Conservation (phyloP, 2,329 filamentous ascomycete genomes). For the Gyromitra esculenta region DNA sequence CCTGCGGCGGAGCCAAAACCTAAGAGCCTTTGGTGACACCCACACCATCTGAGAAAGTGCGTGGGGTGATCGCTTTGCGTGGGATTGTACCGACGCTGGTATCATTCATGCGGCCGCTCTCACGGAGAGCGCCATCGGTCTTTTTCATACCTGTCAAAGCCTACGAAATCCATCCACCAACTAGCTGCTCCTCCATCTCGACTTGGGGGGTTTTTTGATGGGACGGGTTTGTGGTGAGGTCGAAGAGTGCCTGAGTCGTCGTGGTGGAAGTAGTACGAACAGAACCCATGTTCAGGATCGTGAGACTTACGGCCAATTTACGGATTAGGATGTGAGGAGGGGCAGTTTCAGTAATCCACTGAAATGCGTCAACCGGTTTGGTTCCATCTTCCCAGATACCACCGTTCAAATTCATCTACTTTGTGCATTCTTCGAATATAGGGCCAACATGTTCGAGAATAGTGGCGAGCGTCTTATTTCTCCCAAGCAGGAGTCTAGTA, state of each 20-base stretch:
- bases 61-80: slow-evolving; percentile 10
- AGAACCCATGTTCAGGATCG: slow-evolving; percentile 35
- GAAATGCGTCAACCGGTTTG: slow-evolving; percentile 29
- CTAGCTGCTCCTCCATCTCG: slow-evolving; percentile 59
- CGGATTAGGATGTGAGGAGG: background rate
- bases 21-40: slow-evolving; percentile 20
- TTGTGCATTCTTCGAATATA: slow-evolving; percentile 50
- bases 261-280: slow-evolving; percentile 55
- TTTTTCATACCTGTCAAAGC: slow-evolving; percentile 60
- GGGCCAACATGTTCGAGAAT: slow-evolving; percentile 7
- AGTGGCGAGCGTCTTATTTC: background rate
- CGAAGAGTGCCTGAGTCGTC: slow-evolving; percentile 61
- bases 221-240: slow-evolving; percentile 59
- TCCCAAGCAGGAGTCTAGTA: background rate
- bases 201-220: slow-evolving; percentile 58
- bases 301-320: slow-evolving; percentile 13
- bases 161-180: slow-evolving; percentile 60
- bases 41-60: slow-evolving; percentile 16
- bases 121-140: slow-evolving; percentile 62
- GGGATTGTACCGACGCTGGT: slow-evolving; percentile 56
- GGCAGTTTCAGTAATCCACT: slow-evolving; percentile 45
- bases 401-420: slow-evolving; percentile 33
- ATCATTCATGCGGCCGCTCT: slow-evolving; percentile 62
- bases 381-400: slow-evolving; percentile 10
- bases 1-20: slow-evolving; percentile 50